A percentile compares a stretch with the other conserved stretches of the same genome.
Conservation (phyloP, 306 rosid species). For the Albizia julibrissin region DNA sequence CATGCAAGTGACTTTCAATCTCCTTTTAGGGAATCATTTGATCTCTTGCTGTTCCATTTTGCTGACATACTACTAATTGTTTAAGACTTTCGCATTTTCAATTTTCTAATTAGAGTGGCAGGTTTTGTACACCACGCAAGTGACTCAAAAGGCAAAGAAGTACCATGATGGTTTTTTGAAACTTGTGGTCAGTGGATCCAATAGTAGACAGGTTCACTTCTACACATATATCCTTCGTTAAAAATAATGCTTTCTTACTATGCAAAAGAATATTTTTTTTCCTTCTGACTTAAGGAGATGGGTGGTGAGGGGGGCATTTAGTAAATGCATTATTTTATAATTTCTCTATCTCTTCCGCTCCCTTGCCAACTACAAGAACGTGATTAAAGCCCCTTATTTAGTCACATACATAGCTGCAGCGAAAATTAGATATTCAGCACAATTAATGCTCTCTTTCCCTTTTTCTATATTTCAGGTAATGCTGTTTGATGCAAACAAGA, state of each 20-base stretch:
- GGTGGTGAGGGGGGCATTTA: constrained; percentile 20
- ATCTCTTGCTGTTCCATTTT: background rate
- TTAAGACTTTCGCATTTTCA: background rate
- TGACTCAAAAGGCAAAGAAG: constrained; percentile 86
- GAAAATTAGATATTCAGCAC: constrained; percentile 14
- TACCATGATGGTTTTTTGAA: constrained; percentile 78
- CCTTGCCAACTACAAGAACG: background rate
- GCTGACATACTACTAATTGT: constrained; percentile 23
- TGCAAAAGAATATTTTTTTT: too few relatives aligned
- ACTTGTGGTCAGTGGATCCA: constrained; percentile 51
- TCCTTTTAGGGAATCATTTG: background rate
- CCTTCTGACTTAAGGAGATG: constrained; percentile 23
- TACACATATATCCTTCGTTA: constrained; percentile 30
- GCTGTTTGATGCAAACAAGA: constrained; percentile 68
- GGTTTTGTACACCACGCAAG: constrained; percentile 75
- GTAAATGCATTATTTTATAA: background rate
- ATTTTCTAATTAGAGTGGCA: constrained; percentile 63
- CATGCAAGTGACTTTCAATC: constrained; percentile 17
- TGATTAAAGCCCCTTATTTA: constrained; percentile 14
- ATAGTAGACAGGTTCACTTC: constrained; percentile 64
- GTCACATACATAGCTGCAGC: constrained; percentile 7
- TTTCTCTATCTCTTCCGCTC: background rate
- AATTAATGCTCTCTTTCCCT: constrained; percentile 19
- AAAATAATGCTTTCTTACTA: background rate
- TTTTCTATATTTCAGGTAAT: constrained; percentile 51